Percentiles rank a stretch among this genome's conserved stretches.
Evolutionary conservation across 1,284 basidiomycete genomes (phyloP).

Genomic region (Athelia psychrophila): DNA sequence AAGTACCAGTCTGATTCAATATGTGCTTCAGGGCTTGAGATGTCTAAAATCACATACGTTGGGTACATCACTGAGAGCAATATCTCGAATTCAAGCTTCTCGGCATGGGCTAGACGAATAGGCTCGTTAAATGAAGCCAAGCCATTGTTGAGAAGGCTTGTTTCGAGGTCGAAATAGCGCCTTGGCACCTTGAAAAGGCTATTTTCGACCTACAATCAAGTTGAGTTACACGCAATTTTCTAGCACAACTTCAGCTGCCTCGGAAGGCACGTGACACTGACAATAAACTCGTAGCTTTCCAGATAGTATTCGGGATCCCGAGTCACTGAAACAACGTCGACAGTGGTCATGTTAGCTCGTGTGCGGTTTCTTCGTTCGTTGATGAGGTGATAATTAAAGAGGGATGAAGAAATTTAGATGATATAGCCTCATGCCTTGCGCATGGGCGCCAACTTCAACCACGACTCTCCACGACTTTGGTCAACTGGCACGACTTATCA

Average conservation of each 20-base stretch:
- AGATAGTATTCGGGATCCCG: background rate
- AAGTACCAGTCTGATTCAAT: background rate
- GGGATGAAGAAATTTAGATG: no score
- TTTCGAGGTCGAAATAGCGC: background rate
- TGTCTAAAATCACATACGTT: background rate
- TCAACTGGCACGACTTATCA: no score
- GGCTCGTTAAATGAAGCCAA: no score
- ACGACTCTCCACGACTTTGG: no score
- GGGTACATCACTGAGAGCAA: conserved; percentile 7
- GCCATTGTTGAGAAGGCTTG: no score
- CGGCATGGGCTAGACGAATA: background rate
- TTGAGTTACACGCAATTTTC: background rate
- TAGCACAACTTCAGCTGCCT: no score
- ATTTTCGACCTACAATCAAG: conserved; percentile 1
- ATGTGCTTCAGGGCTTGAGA: background rate
- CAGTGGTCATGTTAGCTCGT: no score
- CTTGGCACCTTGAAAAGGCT: conserved; percentile 1
- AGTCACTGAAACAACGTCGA: no score
- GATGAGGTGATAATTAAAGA: no score
- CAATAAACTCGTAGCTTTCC: background rate
- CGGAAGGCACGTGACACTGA: background rate
- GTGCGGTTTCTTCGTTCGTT: no score
- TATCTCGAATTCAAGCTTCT: conserved; percentile 2
- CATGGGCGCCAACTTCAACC: no score
- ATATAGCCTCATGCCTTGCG: no score